Conservation (phyloP, 805 yeast genomes). For the Starmerella sirachaensis region DNA sequence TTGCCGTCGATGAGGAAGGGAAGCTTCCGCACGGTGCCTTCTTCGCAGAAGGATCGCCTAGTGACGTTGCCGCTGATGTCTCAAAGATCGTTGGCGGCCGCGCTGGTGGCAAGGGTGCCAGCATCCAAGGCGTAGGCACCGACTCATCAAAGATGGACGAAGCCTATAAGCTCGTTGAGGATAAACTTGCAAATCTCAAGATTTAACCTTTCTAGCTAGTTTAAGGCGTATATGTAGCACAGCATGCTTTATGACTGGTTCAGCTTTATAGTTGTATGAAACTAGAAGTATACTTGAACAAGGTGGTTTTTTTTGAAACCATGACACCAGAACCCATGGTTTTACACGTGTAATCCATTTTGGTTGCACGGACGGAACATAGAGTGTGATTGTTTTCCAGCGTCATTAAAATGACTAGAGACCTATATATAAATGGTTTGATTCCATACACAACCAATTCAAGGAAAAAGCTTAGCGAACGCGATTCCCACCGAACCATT, state of each 20-base stretch:
- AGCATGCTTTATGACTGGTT: too few species aligned
- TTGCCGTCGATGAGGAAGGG: slow-evolving; percentile 41
- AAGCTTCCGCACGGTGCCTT: slow-evolving; percentile 95
- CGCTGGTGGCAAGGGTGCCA: slow-evolving; percentile 96
- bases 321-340: too few species aligned
- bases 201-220: not conserved
- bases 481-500: slow-evolving; percentile 57
- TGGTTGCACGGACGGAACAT: too few species aligned
- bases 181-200: slow-evolving; percentile 32
- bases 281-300: too few species aligned
- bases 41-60: slow-evolving; percentile 66
- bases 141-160: slow-evolving; percentile 53
- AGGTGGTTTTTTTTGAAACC: too few species aligned
- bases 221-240: not conserved
- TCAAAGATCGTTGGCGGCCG: slow-evolving; percentile 78
- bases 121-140: slow-evolving; percentile 95
- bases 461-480: slow-evolving; percentile 36
- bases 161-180: slow-evolving; percentile 63
- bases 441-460: too few species aligned
- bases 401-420: too few species aligned
- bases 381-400: too few species aligned
- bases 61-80: slow-evolving; percentile 62
- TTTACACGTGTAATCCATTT: too few species aligned
- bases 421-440: too few species aligned
- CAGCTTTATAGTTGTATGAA: too few species aligned